Base-by-base conservation (phyloP, 768 basidiomycete species). In the Astraeus odoratus region DNA sequence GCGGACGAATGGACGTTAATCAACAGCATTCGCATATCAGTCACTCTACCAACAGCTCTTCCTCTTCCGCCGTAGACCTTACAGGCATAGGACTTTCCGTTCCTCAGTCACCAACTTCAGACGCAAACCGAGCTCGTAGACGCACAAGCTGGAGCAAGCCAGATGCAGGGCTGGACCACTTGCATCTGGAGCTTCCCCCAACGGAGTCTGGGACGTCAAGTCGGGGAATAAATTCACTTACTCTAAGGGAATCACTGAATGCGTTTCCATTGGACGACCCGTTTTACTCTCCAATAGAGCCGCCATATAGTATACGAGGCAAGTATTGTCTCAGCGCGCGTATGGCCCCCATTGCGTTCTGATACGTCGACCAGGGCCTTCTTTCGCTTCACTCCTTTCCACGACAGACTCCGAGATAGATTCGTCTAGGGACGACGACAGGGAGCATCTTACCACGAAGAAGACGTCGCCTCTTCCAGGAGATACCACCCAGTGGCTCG, bases 61-160 rank as follows among this genome's bases (percentile, higher is more conserved):
- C 69, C 8, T 72, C 80, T 39, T 82, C 79, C 19, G 78, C 75
- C 31, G 56, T 81, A 48, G 75, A 82, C 60, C 57, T 82, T 27
- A 63, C 73, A 36, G 62, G 69, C n/a, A 67, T 73, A 3, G 73
- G 73, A 23, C 60, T 78, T 43, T 67, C 72, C 33, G 66, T 64
- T 18, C 78, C 80, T 13, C 59, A 72, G 29, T 79, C 81, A 9
- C 78, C 81, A n/a, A 68, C 77, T 13, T 54, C 60, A 2, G 70
- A 74, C 47, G 67, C 68, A 39, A 61, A 43, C 42, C 54, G 43
- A 20, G 51, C 57, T 29, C 71, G 81, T 49, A 67, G 80, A 40
- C 71, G 83, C 46, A 60, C 69, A 1, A 83, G 82, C 55, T 79
- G 83, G 80, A 75, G 76, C 19, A 60, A 64, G 19, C 51, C 67